phyloP scores from a whole-genome alignment of 2,329 filamentous ascomycete genomes.

The Aureobasidium sp. region DNA sequence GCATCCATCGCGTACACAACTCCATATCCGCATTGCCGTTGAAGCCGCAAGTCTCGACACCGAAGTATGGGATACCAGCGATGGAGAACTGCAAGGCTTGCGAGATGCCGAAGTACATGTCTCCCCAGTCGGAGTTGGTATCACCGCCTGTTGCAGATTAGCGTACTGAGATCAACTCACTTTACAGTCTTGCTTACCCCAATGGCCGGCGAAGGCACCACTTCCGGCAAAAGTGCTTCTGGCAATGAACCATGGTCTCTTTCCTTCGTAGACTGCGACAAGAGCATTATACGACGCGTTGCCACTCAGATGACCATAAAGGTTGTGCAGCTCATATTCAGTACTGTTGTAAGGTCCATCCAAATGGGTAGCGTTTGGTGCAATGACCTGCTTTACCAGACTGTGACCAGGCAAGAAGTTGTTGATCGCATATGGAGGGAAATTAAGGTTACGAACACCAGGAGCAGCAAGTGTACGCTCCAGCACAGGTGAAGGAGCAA shows the following conservation, averaged over 20 bases:
- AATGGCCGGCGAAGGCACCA: conserved; percentile 17
- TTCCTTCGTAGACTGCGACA: background rate
- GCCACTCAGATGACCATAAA: conserved; percentile 20
- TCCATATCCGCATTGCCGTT: conserved; percentile 21
- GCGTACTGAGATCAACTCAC: background rate
- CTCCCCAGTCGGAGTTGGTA: conserved; percentile 17
- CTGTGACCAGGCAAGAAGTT: conserved; percentile 21
- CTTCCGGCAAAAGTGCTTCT: conserved; percentile 19
- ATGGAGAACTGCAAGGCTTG: conserved; percentile 22
- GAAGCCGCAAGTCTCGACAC: conserved; percentile 23
- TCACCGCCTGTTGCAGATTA: conserved; percentile 16
- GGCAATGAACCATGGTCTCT: conserved; percentile 17
- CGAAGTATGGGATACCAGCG: conserved; percentile 22
- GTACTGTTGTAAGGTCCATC: conserved; percentile 22
- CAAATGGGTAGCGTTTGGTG: conserved; percentile 22
- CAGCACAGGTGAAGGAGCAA: conserved; percentile 16
- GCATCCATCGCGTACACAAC: conserved; percentile 21
- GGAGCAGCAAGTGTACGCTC: conserved; percentile 19
- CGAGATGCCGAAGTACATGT: conserved; percentile 22
- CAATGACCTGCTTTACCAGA: conserved; percentile 19
- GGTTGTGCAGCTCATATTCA: conserved; percentile 23
- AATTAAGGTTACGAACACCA: conserved; percentile 21
- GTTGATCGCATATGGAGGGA: conserved; percentile 24
- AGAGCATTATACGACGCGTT: conserved; percentile 22
- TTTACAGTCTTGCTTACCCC: background rate